Percentiles rank a stretch among this genome's conserved stretches.
Conservation (phyloP, 106 monocot genomes). For the Dendrobium chrysotoxum region DNA sequence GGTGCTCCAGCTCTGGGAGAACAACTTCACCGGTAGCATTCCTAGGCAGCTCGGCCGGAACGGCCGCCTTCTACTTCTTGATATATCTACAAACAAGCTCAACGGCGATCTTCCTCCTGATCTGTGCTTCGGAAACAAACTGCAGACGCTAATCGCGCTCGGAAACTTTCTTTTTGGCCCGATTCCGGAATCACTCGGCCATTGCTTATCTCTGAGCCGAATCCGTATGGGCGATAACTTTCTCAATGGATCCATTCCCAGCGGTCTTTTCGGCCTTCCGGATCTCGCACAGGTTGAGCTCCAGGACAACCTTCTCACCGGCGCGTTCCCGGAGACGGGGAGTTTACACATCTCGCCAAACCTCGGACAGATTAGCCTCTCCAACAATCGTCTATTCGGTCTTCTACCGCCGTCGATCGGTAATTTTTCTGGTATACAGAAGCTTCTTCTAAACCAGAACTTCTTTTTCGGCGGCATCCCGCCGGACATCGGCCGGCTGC, state of each 20-base stretch:
- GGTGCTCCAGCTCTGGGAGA: conserved; percentile 79
- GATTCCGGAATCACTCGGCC: conserved; percentile 43
- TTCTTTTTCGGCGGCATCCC: conserved; percentile 57
- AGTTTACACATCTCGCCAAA: conserved; percentile 8
- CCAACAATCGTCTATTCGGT: conserved; percentile 49
- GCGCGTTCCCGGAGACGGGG: conserved; percentile 32
- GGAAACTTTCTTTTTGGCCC: conserved; percentile 55
- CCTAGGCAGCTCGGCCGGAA: conserved; percentile 31
- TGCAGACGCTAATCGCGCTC: conserved; percentile 54
- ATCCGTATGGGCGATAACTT: conserved; percentile 53
- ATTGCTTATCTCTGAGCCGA: conserved; percentile 34
- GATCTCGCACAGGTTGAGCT: conserved; percentile 47
- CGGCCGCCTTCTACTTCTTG: conserved; percentile 35
- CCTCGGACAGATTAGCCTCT: conserved; percentile 47
- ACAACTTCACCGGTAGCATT: conserved; percentile 59
- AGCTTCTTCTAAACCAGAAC: conserved; percentile 71
- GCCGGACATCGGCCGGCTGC: conserved; percentile 56
- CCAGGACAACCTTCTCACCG: conserved; percentile 54
- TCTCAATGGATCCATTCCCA: conserved; percentile 60
- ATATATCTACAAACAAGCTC: conserved; percentile 51
- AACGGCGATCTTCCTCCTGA: conserved; percentile 41
- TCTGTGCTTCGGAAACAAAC: conserved; percentile 32
- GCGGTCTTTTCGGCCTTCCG: conserved; percentile 36
- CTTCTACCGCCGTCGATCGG: conserved; percentile 49
- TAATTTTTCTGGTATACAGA: conserved; percentile 64